Evolutionary conservation across 805 yeast species (phyloP).

Genomic region (Candida oleophila): DNA sequence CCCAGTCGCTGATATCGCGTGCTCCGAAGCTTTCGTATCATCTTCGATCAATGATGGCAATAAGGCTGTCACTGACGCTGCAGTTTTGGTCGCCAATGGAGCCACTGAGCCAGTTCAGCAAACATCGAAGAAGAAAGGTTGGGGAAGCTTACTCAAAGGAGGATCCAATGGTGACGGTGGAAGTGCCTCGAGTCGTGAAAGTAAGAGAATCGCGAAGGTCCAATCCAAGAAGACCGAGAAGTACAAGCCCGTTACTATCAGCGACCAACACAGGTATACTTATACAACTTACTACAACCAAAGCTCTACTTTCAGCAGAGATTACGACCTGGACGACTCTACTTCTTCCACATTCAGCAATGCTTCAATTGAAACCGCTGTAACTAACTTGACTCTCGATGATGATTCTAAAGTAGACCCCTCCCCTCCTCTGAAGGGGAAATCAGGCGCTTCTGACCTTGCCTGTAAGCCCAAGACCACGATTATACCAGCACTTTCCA

Average conservation of each 20-base stretch:
- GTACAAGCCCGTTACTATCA: conserved; percentile 1
- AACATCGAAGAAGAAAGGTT: not conserved
- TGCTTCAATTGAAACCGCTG: conserved; percentile 1
- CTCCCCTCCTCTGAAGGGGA: not conserved
- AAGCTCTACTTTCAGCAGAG: not conserved
- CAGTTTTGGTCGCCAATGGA: conserved; percentile 6
- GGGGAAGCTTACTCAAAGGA: not conserved
- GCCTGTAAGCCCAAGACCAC: conserved; percentile 3
- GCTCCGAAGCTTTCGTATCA: conserved; percentile 32
- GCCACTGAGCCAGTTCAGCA: not conserved
- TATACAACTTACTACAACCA: conserved; percentile 1
- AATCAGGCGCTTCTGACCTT: not conserved
- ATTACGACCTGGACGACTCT: conserved; percentile 5
- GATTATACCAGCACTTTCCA: not conserved
- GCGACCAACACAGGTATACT: conserved; percentile 6
- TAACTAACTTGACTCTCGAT: conserved; percentile 4
- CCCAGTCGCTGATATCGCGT: conserved; percentile 25
- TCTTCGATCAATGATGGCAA: conserved; percentile 11
- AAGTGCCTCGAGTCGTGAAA: not conserved
- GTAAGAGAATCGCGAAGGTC: conserved; percentile 3
- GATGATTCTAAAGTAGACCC: conserved; percentile 2
- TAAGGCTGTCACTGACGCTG: conserved; percentile 4
- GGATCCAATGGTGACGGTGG: not conserved
- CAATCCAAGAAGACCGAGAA: conserved; percentile 2
- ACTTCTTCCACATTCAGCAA: not conserved